A percentile compares a stretch with the other conserved stretches of the same genome.
These are phyloP conservation scores for Ceratocystis eucalypticola DNA, from an alignment of 2,329 filamentous ascomycete genomes.

Conservation along the genomic window DNA sequence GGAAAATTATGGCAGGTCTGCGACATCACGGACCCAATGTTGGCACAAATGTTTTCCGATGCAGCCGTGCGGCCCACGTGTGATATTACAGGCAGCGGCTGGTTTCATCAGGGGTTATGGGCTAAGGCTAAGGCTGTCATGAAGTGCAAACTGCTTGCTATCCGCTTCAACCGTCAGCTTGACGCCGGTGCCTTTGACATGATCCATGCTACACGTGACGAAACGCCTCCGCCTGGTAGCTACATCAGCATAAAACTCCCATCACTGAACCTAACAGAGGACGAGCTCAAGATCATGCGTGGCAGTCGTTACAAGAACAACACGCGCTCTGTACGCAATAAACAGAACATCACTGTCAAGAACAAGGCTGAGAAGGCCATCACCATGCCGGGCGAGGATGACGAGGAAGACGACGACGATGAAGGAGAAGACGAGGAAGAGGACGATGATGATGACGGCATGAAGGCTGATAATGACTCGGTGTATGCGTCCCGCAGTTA, in stretches of 20 bases:
- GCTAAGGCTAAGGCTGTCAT: constrained; percentile 76
- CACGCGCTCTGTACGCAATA: constrained; percentile 22
- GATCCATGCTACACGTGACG: constrained; percentile 29
- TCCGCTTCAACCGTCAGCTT: constrained; percentile 43
- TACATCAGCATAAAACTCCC: constrained; percentile 30
- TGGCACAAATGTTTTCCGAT: constrained; percentile 52
- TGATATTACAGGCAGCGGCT: constrained; percentile 56
- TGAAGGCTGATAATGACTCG: constrained; percentile 3
- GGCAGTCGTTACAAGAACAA: constrained; percentile 25
- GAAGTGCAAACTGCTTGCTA: constrained; percentile 66
- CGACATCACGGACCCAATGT: constrained; percentile 71
- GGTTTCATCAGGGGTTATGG: constrained; percentile 71
- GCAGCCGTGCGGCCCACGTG: constrained; percentile 45
- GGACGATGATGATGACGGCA: constrained; percentile 21
- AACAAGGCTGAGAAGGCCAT: constrained; percentile 17
- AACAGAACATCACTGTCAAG: constrained; percentile 21
- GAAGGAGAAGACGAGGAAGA: constrained; percentile 18
- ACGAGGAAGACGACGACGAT: constrained; percentile 14
- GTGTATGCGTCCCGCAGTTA: not conserved
- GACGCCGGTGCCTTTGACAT: constrained; percentile 35
- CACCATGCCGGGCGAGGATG: constrained; percentile 15
- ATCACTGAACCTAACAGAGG: constrained; percentile 29
- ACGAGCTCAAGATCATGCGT: constrained; percentile 27
- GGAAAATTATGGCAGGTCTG: constrained; percentile 91
- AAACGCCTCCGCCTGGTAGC: constrained; percentile 23